These are phyloP conservation scores for Cinnamomum micranthum DNA, from an alignment of 164 flowering plant genomes.

Conservation along the genomic window DNA sequence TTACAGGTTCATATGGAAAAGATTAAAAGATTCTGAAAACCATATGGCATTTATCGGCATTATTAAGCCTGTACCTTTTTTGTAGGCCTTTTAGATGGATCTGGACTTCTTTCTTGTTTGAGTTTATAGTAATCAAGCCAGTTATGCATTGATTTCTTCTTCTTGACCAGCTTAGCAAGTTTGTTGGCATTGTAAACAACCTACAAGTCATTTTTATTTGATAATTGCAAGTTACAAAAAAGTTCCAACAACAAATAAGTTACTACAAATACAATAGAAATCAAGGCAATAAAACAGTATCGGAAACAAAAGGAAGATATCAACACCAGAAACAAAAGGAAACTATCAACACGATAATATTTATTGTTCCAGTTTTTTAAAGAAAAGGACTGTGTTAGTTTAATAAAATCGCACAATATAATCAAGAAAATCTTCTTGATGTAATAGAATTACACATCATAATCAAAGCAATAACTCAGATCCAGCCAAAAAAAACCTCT, in stretches of 20 bases:
- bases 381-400: no score
- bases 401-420: no score
- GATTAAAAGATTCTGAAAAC: no score
- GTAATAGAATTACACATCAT: background rate
- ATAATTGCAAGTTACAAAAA: slow-evolving; percentile 7
- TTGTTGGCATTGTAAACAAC: slow-evolving; percentile 72
- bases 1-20: background rate
- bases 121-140: slow-evolving; percentile 75
- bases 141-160: slow-evolving; percentile 62
- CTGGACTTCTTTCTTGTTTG: slow-evolving; percentile 51
- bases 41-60: background rate
- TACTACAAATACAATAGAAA: background rate
- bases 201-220: slow-evolving; percentile 34
- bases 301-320: background rate
- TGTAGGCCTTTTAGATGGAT: slow-evolving; percentile 41
- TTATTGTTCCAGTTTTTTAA: no score
- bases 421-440: no score
- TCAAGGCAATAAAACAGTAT: background rate
- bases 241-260: slow-evolving; percentile 4
- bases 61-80: slow-evolving; percentile 45
- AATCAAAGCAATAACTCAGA: background rate
- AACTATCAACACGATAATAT: no score
- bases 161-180: slow-evolving; percentile 48
- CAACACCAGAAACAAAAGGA: background rate
- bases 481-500: background rate